phyloP scores from a whole-genome alignment of 495 filamentous ascomycete genomes.

The Cairneyella variabilis region DNA sequence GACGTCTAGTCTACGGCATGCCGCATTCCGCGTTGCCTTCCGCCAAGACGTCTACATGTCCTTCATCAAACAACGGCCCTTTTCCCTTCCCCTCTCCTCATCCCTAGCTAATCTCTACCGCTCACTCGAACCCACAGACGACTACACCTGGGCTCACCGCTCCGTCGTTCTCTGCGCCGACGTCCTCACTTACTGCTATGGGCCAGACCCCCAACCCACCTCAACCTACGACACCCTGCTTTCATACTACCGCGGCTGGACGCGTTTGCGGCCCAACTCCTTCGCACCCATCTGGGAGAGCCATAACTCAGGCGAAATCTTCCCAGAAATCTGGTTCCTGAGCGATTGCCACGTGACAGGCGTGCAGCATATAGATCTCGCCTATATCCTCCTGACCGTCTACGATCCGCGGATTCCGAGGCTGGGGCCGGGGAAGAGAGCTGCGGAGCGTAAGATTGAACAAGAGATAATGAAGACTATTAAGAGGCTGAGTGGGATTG shows the following conservation, averaged over 20 bases:
- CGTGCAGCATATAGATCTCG: slow-evolving; percentile 34
- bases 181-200: slow-evolving; percentile 31
- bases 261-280: slow-evolving; percentile 1
- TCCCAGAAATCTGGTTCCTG: slow-evolving; percentile 38
- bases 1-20: slow-evolving; percentile 32
- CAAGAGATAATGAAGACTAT: neutral
- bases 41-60: slow-evolving; percentile 37
- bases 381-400: slow-evolving; percentile 36
- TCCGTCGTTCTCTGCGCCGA: slow-evolving; percentile 24
- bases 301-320: slow-evolving; percentile 24
- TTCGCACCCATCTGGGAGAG: slow-evolving; percentile 10
- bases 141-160: slow-evolving; percentile 34
- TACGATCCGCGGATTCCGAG: slow-evolving; percentile 37
- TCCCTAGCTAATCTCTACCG: slow-evolving; percentile 26
- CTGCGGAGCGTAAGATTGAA: slow-evolving; percentile 13
- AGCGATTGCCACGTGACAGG: slow-evolving; percentile 35
- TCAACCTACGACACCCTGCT: slow-evolving; percentile 27
- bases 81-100: slow-evolving; percentile 26
- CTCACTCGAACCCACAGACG: slow-evolving; percentile 29
- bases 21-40: slow-evolving; percentile 33
- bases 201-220: slow-evolving; percentile 17
- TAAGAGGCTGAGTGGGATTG: slow-evolving; percentile 15
- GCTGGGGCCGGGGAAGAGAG: slow-evolving; percentile 31
- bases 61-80: slow-evolving; percentile 33
- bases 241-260: slow-evolving; percentile 13